A percentile compares a stretch with the other conserved stretches of the same genome.
Conservation (phyloP, 164 flowering plant genomes). For the Houttuynia cordata region DNA sequence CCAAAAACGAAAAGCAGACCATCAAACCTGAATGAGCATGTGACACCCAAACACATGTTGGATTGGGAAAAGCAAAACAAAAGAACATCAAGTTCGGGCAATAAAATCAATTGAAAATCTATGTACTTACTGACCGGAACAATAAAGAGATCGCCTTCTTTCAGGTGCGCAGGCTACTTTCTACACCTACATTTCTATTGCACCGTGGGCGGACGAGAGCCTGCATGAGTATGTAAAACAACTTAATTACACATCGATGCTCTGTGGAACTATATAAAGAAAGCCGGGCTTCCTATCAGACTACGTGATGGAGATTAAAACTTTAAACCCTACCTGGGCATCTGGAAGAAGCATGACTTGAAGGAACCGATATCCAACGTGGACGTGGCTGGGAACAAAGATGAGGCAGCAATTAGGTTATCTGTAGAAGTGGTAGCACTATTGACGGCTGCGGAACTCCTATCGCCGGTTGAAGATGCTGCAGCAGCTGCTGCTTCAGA, state of each 20-base stretch:
- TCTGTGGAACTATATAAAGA: neutral
- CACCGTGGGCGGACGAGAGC: conserved; percentile 55
- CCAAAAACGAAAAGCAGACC: neutral
- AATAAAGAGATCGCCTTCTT: neutral
- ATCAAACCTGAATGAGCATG: neutral
- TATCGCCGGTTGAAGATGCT: too few relatives aligned
- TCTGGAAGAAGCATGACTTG: conserved; percentile 70
- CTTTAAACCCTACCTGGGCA: conserved; percentile 43
- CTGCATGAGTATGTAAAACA: conserved; percentile 17
- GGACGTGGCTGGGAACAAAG: conserved; percentile 32
- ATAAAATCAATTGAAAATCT: neutral
- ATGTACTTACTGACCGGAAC: neutral
- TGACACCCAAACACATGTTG: neutral
- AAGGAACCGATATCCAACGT: too few relatives aligned
- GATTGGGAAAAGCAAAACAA: neutral
- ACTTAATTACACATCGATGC: neutral
- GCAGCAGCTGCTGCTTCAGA: neutral
- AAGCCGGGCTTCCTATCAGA: too few relatives aligned
- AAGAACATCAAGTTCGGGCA: neutral
- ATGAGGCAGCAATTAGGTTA: conserved; percentile 19
- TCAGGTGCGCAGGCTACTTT: conserved; percentile 1
- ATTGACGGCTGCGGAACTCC: neutral
- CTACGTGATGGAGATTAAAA: too few relatives aligned
- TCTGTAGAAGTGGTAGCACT: conserved; percentile 5
- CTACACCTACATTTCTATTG: conserved; percentile 42